Conservation (phyloP, 208 protist genomes). For the Crithidia acanthocephali region DNA sequence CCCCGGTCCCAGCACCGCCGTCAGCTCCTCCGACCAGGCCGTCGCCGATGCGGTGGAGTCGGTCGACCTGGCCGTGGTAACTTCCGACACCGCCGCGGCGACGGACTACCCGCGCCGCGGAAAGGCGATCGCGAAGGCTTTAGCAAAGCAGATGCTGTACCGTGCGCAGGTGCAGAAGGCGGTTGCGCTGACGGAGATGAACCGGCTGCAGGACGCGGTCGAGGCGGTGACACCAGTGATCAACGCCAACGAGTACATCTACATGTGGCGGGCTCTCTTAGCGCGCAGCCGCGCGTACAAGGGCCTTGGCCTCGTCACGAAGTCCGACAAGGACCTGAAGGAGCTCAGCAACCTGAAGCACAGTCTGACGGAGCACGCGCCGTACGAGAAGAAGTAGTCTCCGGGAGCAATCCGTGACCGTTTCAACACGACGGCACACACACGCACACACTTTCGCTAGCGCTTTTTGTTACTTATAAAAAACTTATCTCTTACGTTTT, state of each 20-base stretch:
- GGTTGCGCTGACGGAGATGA: conserved; percentile 74
- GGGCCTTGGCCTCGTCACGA: conserved; percentile 77
- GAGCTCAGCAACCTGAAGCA: conserved; percentile 70
- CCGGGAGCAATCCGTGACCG: neutral
- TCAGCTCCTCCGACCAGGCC: conserved; percentile 67
- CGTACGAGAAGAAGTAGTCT: conserved; percentile 53
- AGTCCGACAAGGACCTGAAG: conserved; percentile 84
- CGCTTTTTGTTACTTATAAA: conserved; percentile 19
- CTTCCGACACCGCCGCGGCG: conserved; percentile 62
- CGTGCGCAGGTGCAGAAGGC: conserved; percentile 73
- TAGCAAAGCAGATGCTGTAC: conserved; percentile 78
- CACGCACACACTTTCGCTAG: neutral
- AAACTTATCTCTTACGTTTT: conserved; percentile 22
- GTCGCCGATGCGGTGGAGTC: conserved; percentile 57
- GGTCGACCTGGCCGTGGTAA: conserved; percentile 44
- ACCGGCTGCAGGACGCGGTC: conserved; percentile 73
- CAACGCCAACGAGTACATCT: conserved; percentile 79
- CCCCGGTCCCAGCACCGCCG: conserved; percentile 48
- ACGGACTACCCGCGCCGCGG: conserved; percentile 49
- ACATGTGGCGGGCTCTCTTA: conserved; percentile 90
- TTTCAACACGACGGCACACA: neutral
- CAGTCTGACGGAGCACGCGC: conserved; percentile 49
- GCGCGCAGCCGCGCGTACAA: conserved; percentile 80
- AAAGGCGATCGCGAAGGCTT: conserved; percentile 48
- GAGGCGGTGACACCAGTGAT: conserved; percentile 73